Evolutionary conservation across 2,329 filamentous ascomycete species (phyloP).

Genomic region (Reticulascus tulasneorum): DNA sequence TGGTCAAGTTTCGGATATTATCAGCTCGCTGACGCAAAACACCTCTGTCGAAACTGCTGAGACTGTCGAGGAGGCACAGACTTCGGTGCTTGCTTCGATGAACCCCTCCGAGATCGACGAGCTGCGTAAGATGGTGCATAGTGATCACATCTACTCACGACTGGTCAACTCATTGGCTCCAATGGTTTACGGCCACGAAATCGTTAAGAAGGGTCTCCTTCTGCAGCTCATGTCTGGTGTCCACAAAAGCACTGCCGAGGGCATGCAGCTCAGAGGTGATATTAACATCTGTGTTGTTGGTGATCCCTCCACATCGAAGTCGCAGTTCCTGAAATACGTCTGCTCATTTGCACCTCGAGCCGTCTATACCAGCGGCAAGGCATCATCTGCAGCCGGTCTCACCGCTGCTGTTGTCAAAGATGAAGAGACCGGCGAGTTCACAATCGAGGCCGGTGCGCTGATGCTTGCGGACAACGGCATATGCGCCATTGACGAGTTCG

Average conservation of each 20-base stretch:
- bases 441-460: slow-evolving; percentile 94
- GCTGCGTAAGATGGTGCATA: slow-evolving; percentile 88
- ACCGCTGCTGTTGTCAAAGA: slow-evolving; percentile 97
- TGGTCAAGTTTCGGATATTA: slow-evolving; percentile 76
- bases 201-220: slow-evolving; percentile 94
- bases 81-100: slow-evolving; percentile 80
- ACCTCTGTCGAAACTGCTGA: slow-evolving; percentile 63
- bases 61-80: slow-evolving; percentile 80
- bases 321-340: slow-evolving; percentile 96
- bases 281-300: slow-evolving; percentile 99
- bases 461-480: slow-evolving; percentile 98
- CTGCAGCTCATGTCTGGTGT: slow-evolving; percentile 96
- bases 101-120: slow-evolving; percentile 87
- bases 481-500: slow-evolving; percentile 97
- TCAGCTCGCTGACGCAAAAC: slow-evolving; percentile 76
- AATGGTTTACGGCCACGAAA: slow-evolving; percentile 95
- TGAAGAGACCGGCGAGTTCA: slow-evolving; percentile 97
- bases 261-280: slow-evolving; percentile 92
- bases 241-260: slow-evolving; percentile 84
- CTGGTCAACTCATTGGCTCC: slow-evolving; percentile 92
- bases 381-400: slow-evolving; percentile 93
- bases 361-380: slow-evolving; percentile 96
- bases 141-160: slow-evolving; percentile 89
- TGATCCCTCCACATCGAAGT: slow-evolving; percentile 95
- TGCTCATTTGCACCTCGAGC: slow-evolving; percentile 95